Base-by-base conservation (phyloP, 2,329 filamentous ascomycete species). In the Beauveria australis region DNA sequence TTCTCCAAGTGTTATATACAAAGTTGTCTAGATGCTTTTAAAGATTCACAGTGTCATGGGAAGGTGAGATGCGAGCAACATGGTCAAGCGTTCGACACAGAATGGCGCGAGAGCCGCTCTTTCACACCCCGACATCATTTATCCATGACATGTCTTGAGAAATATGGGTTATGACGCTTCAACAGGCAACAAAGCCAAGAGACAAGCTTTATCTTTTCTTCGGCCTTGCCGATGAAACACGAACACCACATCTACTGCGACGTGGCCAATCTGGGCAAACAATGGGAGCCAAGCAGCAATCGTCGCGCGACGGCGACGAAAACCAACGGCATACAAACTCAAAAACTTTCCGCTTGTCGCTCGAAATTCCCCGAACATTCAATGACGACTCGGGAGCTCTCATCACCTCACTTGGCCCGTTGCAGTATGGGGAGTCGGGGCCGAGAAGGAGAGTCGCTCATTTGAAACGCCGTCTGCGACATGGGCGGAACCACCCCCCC, bases 381-480 rank as follows among this genome's bases (percentile, higher is more conserved):
- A 37, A 37, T 37, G 33, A 37, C 12, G 33, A 37, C 33, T 37
- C 30, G 3, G 18, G 10, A 46, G 16, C 53, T 9, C 41, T 10
- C 26, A 19, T 1, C 33, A 41, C 18, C 14, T 49, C 18, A 9
- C 7, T 33, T 52, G 47, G 18, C n/a, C 47, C n/a, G 33, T 22
- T 18, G 18, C 56, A 44, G 24, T 37, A 33, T 40, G 33, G 4
- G 10, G 10, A 5, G 16, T 18, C 40, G 14, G n/a, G 9, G 9
- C 33, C n/a, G 47, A 37, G 19, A n/a, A 12, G n/a, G 24, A 18
- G 19, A 7, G 18, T 57, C 49, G 19, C 4, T 16, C 47, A 22
- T 59, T 48, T 52, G 56, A 59, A 59, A 59, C 56, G 18, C 47
- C 44, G 24, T 59, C 46, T 59, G 56, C 47, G 56, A 59, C 56